These are phyloP conservation scores for Monosporascus sp. DNA, from an alignment of 2,329 filamentous ascomycete species.

Conservation along the genomic window DNA sequence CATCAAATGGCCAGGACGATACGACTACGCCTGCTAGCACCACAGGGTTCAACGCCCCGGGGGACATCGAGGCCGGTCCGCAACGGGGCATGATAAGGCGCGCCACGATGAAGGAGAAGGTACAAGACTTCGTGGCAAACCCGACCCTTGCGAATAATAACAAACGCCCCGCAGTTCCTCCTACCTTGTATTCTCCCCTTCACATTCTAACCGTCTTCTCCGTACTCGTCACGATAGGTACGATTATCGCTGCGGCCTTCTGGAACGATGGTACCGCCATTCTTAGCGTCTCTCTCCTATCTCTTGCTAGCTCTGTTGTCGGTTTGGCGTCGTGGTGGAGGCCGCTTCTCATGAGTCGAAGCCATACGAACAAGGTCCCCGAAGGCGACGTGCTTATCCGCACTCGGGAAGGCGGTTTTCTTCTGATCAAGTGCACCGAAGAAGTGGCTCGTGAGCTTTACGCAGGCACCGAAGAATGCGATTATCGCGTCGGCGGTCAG, in stretches of 20 bases:
- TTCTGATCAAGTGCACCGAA: conserved; percentile 53
- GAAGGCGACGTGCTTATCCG: conserved; percentile 56
- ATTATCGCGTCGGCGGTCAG: conserved; percentile 45
- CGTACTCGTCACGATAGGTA: conserved; percentile 41
- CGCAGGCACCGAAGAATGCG: conserved; percentile 54
- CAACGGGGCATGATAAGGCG: conserved; percentile 23
- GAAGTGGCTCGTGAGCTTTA: conserved; percentile 60
- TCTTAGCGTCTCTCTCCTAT: conserved; percentile 47
- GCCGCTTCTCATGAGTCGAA: conserved; percentile 48
- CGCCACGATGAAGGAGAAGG: conserved; percentile 33
- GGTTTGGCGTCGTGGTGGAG: conserved; percentile 56
- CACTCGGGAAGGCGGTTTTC: conserved; percentile 55
- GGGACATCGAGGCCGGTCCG: conserved; percentile 19
- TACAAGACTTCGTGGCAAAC: conserved; percentile 39
- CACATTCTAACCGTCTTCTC: conserved; percentile 50
- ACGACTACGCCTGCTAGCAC: conserved; percentile 5
- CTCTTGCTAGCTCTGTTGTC: conserved; percentile 47
- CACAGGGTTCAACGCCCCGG: conserved; percentile 10
- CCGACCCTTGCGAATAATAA: conserved; percentile 34
- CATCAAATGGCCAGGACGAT: conserved; percentile 8
- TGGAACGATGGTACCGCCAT: conserved; percentile 47
- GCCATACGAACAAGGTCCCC: conserved; percentile 44
- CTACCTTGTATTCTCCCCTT: conserved; percentile 45
- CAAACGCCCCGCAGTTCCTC: conserved; percentile 42
- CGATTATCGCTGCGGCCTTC: conserved; percentile 38